Base-by-base conservation (phyloP, 768 basidiomycete species). In the Macrolepiota dolichaula region DNA sequence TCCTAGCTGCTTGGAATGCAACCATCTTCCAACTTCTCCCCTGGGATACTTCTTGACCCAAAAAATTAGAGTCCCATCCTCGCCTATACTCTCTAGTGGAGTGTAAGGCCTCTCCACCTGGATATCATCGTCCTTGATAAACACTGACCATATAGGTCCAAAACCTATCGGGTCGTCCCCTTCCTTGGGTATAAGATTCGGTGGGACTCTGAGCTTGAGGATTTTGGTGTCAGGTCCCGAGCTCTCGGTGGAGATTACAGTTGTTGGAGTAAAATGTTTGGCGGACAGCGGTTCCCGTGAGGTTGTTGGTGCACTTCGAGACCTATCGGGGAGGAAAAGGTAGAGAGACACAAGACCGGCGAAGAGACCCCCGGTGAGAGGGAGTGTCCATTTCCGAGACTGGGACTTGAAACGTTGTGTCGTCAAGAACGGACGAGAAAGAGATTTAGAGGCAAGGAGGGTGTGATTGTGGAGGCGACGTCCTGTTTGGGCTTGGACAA, bases 101-200 rank as follows among this genome's bases (percentile, higher is more conserved):
- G 93, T 94, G 68, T 94, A 94, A 12, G 91, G 86, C 57, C 92
- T 74, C 68, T 94, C 92, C 35, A 94, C 89, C 72, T 94, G 92
- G 22, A 94, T 92, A 66, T 93, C 92, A 64, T 88, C 87, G 69
- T 94, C 91, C 69, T 94, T 94, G 69, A 94, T 77, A 71, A 80
- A 94, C 12, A 94, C 75, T 40, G 90, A 89, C 83, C 86, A 94
- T 61, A 92, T 84, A 29, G 80, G 83, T 62, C 62, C 63, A 58
- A 75, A 77, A 25, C 62, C 68, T 52, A 7, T 51, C 32, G 65
- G 59, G 46, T 69, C 60, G 7, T 59, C 49, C 17, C 13, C 57
- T 58, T 67, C 49, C 17, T 62, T 57, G 52, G 72, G 76, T 57
- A 82, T 65, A 3, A 79, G 66, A 42, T 77, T 68, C 2, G 75